These are phyloP conservation scores for Phytophthora europaea DNA, from an alignment of 352 stramenopile species.

Conservation along the genomic window DNA sequence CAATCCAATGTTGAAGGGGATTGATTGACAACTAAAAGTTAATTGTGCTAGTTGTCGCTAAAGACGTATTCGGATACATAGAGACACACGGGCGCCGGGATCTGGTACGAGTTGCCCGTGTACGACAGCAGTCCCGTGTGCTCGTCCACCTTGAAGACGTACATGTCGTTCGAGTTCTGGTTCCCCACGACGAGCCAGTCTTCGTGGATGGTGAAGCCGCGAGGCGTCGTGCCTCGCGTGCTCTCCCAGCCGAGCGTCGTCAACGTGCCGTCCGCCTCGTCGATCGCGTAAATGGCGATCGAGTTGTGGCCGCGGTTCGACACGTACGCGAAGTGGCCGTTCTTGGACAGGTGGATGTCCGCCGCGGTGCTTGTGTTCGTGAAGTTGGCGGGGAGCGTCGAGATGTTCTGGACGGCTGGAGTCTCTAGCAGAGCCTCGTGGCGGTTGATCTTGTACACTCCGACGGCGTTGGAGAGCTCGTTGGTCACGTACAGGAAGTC, in stretches of 20 bases:
- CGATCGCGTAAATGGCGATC: slow-evolving; percentile 56
- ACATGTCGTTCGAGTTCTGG: slow-evolving; percentile 54
- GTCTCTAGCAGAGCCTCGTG: slow-evolving; percentile 24
- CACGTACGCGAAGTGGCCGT: slow-evolving; percentile 59
- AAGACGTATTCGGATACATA: slow-evolving; percentile 23
- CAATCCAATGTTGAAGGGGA: background rate
- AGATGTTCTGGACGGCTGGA: slow-evolving; percentile 48
- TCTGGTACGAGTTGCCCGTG: slow-evolving; percentile 42
- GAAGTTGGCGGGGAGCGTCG: slow-evolving; percentile 48
- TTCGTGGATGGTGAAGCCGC: slow-evolving; percentile 50
- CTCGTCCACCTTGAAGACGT: slow-evolving; percentile 54
- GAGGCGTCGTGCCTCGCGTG: slow-evolving; percentile 48
- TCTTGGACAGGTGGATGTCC: slow-evolving; percentile 55
- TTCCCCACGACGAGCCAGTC: slow-evolving; percentile 64
- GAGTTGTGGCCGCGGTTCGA: slow-evolving; percentile 69
- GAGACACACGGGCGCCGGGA: slow-evolving; percentile 41
- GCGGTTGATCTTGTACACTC: slow-evolving; percentile 48
- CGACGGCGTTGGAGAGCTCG: slow-evolving; percentile 63
- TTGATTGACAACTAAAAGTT: background rate
- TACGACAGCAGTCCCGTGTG: slow-evolving; percentile 44
- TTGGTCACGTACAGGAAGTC: slow-evolving; percentile 60
- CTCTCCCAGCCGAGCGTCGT: slow-evolving; percentile 41
- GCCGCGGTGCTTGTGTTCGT: slow-evolving; percentile 30
- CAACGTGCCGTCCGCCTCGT: slow-evolving; percentile 32
- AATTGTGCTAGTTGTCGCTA: background rate